Conservation (phyloP, 2,329 filamentous ascomycete genomes). For the Neofusicoccum cordaticola region DNA sequence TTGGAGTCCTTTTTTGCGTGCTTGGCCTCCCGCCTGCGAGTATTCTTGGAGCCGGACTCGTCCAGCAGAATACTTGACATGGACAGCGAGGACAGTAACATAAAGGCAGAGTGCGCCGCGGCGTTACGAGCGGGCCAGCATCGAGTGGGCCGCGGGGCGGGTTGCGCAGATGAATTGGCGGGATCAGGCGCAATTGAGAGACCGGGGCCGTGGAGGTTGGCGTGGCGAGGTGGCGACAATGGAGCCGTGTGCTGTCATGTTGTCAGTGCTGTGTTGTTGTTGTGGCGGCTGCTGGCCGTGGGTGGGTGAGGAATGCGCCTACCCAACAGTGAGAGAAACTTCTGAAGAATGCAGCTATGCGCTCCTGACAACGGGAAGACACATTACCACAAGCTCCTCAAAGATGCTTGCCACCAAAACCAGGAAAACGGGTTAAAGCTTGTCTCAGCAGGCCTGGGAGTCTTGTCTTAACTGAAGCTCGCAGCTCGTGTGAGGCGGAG, state of each 20-base stretch:
- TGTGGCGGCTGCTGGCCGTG: background rate
- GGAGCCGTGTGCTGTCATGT: background rate
- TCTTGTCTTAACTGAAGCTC: background rate
- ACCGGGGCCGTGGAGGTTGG: background rate
- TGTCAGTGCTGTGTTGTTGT: conserved; percentile 14
- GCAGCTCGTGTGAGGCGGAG: background rate
- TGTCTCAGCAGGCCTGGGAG: background rate
- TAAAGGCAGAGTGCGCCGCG: conserved; percentile 4
- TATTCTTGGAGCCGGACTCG: conserved; percentile 1
- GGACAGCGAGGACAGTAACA: conserved; percentile 9
- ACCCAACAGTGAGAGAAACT: conserved; percentile 13
- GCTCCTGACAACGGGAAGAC: conserved; percentile 16
- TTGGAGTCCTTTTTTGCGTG: conserved; percentile 12
- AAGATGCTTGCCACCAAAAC: background rate
- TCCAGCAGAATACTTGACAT: conserved; percentile 10
- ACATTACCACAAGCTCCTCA: background rate
- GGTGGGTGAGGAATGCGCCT: conserved; percentile 17
- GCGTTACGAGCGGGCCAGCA: conserved; percentile 4
- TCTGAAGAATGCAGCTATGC: conserved; percentile 16
- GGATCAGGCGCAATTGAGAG: background rate
- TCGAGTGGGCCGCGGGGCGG: background rate
- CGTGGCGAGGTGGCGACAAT: background rate
- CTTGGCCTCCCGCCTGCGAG: background rate
- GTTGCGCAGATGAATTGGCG: background rate
- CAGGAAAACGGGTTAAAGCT: background rate